Percentiles rank a stretch among this genome's conserved stretches.
These are phyloP conservation scores for Anthoceros angustus DNA, from an alignment of 225 moss, liverwort and hornwort species.

Conservation along the genomic window DNA sequence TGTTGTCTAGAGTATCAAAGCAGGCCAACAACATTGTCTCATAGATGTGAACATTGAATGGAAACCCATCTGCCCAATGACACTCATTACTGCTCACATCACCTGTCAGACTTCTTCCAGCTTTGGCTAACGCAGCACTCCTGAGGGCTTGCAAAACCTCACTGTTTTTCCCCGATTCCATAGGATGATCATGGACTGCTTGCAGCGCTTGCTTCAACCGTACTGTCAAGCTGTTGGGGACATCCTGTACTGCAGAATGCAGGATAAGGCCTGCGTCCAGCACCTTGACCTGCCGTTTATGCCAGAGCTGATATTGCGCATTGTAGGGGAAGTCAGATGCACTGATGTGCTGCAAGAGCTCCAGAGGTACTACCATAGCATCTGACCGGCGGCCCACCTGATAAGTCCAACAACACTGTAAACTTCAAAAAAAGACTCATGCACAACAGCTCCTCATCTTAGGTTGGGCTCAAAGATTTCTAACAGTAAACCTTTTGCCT, in stretches of 20 bases:
- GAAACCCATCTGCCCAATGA: constrained; percentile 89
- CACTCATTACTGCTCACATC: constrained; percentile 38
- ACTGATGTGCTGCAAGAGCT: constrained; percentile 61
- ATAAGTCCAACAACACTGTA: background rate
- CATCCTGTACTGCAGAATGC: constrained; percentile 49
- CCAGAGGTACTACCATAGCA: constrained; percentile 68
- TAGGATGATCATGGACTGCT: constrained; percentile 43
- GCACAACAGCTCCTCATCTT: background rate
- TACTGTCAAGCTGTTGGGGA: constrained; percentile 39
- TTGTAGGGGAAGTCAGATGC: constrained; percentile 48
- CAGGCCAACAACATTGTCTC: constrained; percentile 33
- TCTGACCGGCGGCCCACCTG: constrained; percentile 73
- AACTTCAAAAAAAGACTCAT: background rate
- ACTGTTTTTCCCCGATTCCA: constrained; percentile 55
- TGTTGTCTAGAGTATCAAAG: constrained; percentile 60
- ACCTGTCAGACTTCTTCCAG: constrained; percentile 37
- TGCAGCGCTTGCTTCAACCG: constrained; percentile 56
- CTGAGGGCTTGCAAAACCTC: constrained; percentile 66
- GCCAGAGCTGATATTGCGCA: constrained; percentile 50
- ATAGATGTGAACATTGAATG: constrained; percentile 62
- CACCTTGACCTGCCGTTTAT: constrained; percentile 59
- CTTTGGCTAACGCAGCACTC: constrained; percentile 59
- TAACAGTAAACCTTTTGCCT: background rate
- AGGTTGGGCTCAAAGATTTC: too few relatives aligned
- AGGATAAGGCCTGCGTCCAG: constrained; percentile 66